These are phyloP conservation scores for Cordyceps militaris DNA, from an alignment of 2,329 filamentous ascomycete species.

Conservation along the genomic window DNA sequence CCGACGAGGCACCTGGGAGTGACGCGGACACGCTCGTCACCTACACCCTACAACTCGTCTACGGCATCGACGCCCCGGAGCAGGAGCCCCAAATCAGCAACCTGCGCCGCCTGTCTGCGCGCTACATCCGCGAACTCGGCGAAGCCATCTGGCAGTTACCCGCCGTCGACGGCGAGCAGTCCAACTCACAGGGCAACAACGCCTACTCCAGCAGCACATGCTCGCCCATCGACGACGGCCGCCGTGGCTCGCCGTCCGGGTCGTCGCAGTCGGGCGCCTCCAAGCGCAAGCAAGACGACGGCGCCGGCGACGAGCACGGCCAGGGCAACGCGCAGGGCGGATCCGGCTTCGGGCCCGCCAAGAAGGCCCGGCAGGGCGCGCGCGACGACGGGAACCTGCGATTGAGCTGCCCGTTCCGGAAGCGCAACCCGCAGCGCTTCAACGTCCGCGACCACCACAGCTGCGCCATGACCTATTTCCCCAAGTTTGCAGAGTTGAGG, in stretches of 20 bases:
- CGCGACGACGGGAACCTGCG: constrained; percentile 32
- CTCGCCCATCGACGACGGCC: not conserved
- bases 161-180: not conserved
- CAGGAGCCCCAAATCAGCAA: not conserved
- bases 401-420: constrained; percentile 37
- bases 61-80: constrained; percentile 31
- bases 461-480: constrained; percentile 38
- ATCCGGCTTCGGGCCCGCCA: constrained; percentile 22
- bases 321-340: constrained; percentile 25
- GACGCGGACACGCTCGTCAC: constrained; percentile 30
- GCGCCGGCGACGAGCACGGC: constrained; percentile 28
- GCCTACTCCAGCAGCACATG: not conserved
- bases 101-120: constrained; percentile 25
- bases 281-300: constrained; percentile 19
- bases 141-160: constrained; percentile 21
- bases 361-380: constrained; percentile 25
- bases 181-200: not conserved
- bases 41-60: constrained; percentile 31
- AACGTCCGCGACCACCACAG: constrained; percentile 39
- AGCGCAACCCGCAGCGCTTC: constrained; percentile 37
- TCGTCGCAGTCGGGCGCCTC: constrained; percentile 11
- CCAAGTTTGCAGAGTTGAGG: constrained; percentile 35
- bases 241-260: not conserved
- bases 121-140: constrained; percentile 27
- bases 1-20: constrained; percentile 26